Evolutionary conservation across 1,139 yeast species (phyloP).

Genomic region (Taiozyma sp.): DNA sequence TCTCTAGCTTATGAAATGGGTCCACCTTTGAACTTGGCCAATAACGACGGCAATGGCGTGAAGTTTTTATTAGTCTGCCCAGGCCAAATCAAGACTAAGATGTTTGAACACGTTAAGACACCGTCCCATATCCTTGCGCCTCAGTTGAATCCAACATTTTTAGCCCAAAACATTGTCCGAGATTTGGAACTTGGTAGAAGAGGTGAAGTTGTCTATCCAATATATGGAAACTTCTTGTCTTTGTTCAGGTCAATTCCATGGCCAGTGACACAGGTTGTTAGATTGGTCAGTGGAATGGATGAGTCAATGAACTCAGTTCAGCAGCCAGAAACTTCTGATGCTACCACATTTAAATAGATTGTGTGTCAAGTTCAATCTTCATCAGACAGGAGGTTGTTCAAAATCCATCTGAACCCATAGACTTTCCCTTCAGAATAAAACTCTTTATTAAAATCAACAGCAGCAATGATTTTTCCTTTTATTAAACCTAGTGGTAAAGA

Average conservation of each 20-base stretch:
- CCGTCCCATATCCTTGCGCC: conserved; percentile 80
- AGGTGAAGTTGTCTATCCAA: conserved; percentile 68
- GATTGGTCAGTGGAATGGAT: conserved; percentile 62
- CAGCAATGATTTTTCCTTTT: conserved; percentile 83
- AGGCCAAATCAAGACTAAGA: conserved; percentile 70
- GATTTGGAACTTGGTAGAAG: conserved; percentile 56
- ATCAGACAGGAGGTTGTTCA: conserved; percentile 33
- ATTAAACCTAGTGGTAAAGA: conserved; percentile 84
- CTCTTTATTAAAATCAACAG: conserved; percentile 33
- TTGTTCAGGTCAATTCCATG: conserved; percentile 66
- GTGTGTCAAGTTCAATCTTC: conserved; percentile 12
- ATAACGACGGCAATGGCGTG: conserved; percentile 37
- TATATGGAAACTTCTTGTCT: conserved; percentile 71
- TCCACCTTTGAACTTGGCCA: conserved; percentile 27
- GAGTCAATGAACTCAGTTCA: conserved; percentile 34
- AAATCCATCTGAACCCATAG: conserved; percentile 51
- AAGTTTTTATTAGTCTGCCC: conserved; percentile 77
- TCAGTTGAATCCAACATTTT: conserved; percentile 58
- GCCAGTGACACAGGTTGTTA: conserved; percentile 52
- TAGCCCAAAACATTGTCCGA: conserved; percentile 53
- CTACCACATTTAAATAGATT: not conserved
- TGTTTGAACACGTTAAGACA: conserved; percentile 68
- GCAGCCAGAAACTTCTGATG: not conserved
- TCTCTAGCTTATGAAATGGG: conserved; percentile 69
- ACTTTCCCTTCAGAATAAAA: conserved; percentile 32